Percentiles rank a stretch among this genome's conserved stretches.
Evolutionary conservation across 768 basidiomycete genomes (phyloP).

Genomic region (Postia placenta): DNA sequence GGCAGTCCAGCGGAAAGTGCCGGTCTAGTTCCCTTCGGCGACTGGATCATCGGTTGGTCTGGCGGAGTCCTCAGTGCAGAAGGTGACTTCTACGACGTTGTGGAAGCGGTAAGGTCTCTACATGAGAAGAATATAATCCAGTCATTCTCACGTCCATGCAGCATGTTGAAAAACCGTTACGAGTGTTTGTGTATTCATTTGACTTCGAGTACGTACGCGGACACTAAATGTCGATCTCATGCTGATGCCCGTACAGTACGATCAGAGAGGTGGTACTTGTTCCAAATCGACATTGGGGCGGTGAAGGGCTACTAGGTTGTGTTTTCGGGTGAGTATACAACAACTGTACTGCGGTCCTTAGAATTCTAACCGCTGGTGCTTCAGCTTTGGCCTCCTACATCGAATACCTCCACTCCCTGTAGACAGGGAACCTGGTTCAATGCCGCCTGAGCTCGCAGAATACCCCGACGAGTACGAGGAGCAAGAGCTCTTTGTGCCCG

Average conservation of each 20-base stretch:
- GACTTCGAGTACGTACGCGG: conserved; percentile 79
- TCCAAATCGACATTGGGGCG: conserved; percentile 96
- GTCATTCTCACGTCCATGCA: conserved; percentile 24
- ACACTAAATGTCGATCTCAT: background rate
- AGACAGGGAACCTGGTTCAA: conserved; percentile 48
- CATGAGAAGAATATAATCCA: background rate
- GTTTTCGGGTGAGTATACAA: conserved; percentile 73
- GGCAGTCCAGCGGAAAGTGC: conserved; percentile 96
- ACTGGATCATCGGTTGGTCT: conserved; percentile 85
- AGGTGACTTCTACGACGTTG: conserved; percentile 93
- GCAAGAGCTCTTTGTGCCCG: conserved; percentile 69
- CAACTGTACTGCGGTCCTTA: background rate
- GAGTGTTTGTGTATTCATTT: conserved; percentile 94
- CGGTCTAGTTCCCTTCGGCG: conserved; percentile 88
- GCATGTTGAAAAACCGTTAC: conserved; percentile 91
- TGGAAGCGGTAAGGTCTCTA: conserved; percentile 66
- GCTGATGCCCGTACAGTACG: conserved; percentile 43
- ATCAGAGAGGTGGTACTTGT: conserved; percentile 90
- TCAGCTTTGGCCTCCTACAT: conserved; percentile 85
- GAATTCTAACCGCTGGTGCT: background rate
- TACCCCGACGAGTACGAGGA: conserved; percentile 48
- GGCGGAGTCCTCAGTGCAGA: conserved; percentile 89
- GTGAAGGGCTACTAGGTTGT: conserved; percentile 91
- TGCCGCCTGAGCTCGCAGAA: conserved; percentile 46
- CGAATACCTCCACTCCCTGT: conserved; percentile 79